phyloP scores from a whole-genome alignment of 2,329 filamentous ascomycete genomes.

The Talaromyces pinophilus region DNA sequence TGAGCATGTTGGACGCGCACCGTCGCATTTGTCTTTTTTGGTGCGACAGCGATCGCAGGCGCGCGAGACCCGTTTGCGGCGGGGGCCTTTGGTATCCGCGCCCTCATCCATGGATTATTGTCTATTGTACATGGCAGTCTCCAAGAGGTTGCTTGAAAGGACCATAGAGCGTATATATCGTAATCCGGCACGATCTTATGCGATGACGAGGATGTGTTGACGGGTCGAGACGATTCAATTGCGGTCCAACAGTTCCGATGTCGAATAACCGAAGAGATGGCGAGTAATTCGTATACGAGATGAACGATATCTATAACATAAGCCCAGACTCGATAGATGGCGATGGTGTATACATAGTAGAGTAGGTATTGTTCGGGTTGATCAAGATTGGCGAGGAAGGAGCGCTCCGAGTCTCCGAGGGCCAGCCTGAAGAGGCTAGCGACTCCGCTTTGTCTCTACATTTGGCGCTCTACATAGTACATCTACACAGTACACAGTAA shows the following conservation, averaged over 20 bases:
- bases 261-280: background rate
- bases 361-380: background rate
- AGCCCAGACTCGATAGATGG: background rate
- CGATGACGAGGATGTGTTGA: background rate
- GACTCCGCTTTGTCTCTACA: background rate
- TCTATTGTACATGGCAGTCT: slow-evolving; percentile 32
- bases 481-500: too few species aligned
- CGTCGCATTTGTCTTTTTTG: slow-evolving; percentile 51
- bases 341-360: background rate
- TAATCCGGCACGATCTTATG: background rate
- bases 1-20: slow-evolving; percentile 45
- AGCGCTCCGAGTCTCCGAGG: background rate
- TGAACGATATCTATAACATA: background rate
- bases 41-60: slow-evolving; percentile 50
- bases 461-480: too few species aligned
- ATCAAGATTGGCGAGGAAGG: background rate
- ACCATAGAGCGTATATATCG: background rate
- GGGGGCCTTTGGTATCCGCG: slow-evolving; percentile 39
- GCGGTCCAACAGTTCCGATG: background rate
- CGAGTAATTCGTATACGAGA: background rate
- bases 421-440: background rate
- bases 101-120: slow-evolving; percentile 41
- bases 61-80: slow-evolving; percentile 49
- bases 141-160: slow-evolving; percentile 17
- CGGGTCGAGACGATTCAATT: background rate